Conservation (phyloP, 805 yeast genomes). For the Zygosaccharomyces gambellarensis region DNA sequence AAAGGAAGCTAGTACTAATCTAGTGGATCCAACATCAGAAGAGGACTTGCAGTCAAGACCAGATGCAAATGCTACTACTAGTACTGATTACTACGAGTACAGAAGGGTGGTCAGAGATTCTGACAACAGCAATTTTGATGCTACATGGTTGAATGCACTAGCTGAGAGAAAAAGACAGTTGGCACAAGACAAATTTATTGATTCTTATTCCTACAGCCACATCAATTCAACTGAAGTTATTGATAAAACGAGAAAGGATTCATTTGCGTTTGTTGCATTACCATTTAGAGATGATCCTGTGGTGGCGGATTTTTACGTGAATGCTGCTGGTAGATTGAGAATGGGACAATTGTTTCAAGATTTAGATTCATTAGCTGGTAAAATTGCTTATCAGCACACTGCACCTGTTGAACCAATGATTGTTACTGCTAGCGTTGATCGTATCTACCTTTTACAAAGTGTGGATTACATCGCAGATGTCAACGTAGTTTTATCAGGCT, state of each 20-base stretch:
- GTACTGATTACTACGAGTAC: conserved; percentile 56
- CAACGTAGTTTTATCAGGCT: conserved; percentile 82
- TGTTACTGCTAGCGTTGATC: conserved; percentile 91
- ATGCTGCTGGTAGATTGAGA: conserved; percentile 85
- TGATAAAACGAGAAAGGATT: conserved; percentile 73
- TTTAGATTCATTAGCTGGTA: conserved; percentile 88
- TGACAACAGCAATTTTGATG: conserved; percentile 36
- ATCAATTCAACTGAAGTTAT: conserved; percentile 66
- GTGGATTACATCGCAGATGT: conserved; percentile 70
- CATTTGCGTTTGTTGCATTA: conserved; percentile 61
- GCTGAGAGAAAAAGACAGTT: conserved; percentile 64
- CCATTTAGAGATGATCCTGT: conserved; percentile 83
- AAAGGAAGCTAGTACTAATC: neutral
- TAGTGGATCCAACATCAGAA: conserved; percentile 11
- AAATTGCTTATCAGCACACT: conserved; percentile 88
- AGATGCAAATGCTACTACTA: conserved; percentile 67
- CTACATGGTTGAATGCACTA: conserved; percentile 86
- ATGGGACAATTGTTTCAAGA: conserved; percentile 94
- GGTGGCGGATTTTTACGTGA: conserved; percentile 81
- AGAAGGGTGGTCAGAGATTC: conserved; percentile 36
- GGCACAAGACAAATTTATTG: conserved; percentile 68
- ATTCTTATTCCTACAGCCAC: conserved; percentile 64
- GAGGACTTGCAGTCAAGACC: conserved; percentile 37
- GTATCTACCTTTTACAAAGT: conserved; percentile 81
- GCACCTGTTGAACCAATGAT: conserved; percentile 94